Conservation (phyloP, 2,329 filamentous ascomycete genomes). For the Alternaria alternata region DNA sequence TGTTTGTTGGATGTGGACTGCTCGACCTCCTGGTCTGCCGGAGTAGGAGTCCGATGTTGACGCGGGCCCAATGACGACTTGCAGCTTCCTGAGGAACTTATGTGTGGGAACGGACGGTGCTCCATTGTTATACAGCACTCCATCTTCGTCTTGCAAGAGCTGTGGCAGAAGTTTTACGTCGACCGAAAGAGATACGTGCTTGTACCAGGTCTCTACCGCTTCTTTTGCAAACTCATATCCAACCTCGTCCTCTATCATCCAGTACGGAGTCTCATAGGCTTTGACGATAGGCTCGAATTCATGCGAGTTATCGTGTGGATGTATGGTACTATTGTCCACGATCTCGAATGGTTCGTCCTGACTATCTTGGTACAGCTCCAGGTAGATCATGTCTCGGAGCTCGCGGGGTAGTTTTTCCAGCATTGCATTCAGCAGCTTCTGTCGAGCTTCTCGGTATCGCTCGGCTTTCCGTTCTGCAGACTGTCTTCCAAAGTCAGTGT, state of each 20-base stretch:
- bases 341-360: not conserved
- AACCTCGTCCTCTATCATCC: not conserved
- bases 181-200: not conserved
- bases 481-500: not conserved
- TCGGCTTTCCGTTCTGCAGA: not conserved
- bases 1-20: not conserved
- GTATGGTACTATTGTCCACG: not conserved
- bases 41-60: rapidly evolving
- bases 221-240: not conserved
- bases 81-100: not conserved
- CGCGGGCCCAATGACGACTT: not conserved
- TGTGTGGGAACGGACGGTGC: not conserved
- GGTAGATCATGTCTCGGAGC: not conserved
- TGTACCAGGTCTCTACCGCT: not conserved
- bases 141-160: not conserved
- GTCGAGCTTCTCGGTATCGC: not conserved
- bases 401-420: not conserved
- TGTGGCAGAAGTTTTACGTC: not conserved
- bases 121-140: not conserved
- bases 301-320: not conserved
- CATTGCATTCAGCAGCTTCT: not conserved
- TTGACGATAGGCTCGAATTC: not conserved
- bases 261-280: not conserved
- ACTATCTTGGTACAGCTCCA: not conserved
- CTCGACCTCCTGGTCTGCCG: not conserved